These are phyloP conservation scores for Mortierella sp. DNA, from an alignment of 371 early-diverging fungal genomes.

Conservation along the genomic window DNA sequence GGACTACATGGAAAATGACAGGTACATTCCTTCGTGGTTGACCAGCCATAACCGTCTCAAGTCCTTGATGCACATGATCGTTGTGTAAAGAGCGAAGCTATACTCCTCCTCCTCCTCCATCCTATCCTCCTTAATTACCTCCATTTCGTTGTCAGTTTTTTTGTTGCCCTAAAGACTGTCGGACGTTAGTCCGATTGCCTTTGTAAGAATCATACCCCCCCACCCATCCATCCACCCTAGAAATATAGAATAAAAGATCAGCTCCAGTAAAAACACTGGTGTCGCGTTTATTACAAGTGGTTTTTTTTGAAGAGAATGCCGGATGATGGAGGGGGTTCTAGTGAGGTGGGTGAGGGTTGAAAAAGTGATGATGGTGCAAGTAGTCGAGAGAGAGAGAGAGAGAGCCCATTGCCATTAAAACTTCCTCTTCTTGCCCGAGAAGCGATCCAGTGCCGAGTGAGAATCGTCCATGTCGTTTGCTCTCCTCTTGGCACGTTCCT, in stretches of 20 bases:
- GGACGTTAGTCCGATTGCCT: too few relatives aligned
- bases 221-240: too few relatives aligned
- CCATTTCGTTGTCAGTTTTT: too few relatives aligned
- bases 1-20: conserved; percentile 55
- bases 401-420: too few relatives aligned
- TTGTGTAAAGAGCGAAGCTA: conserved; percentile 16
- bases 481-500: conserved; percentile 56
- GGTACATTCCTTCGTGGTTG: conserved; percentile 67
- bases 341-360: not conserved
- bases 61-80: conserved; percentile 42
- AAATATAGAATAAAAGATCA: too few relatives aligned
- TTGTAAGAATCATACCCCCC: too few relatives aligned
- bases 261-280: too few relatives aligned
- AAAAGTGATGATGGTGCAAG: not conserved
- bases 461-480: conserved; percentile 50
- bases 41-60: conserved; percentile 38
- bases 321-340: not conserved
- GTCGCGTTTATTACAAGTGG: conserved; percentile 16
- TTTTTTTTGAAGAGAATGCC: conserved; percentile 1
- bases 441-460: conserved; percentile 62
- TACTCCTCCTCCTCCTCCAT: not conserved
- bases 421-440: conserved; percentile 55
- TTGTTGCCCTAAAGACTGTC: too few relatives aligned
- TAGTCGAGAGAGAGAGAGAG: conserved; percentile 1
- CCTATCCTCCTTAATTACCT: too few relatives aligned